Conservation (phyloP, 306 rosid genomes). For the Fragaria iinumae region DNA sequence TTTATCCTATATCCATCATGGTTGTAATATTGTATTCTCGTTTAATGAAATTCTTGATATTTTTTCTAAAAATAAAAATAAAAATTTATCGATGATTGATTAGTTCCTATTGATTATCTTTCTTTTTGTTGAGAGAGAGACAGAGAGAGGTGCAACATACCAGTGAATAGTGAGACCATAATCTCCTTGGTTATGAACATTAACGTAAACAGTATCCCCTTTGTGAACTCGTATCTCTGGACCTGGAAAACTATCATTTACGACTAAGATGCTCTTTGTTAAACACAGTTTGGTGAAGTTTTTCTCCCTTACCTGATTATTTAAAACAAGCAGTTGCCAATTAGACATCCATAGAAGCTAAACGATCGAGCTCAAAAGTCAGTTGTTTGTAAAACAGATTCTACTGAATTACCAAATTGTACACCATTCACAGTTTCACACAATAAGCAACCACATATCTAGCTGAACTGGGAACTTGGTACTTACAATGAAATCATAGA, state of each 20-base stretch:
- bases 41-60: too few relatives aligned
- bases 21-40: too few relatives aligned
- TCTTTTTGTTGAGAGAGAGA: too few relatives aligned
- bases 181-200: constrained; percentile 46
- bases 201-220: constrained; percentile 54
- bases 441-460: neutral
- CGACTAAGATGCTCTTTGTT: constrained; percentile 50
- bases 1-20: too few relatives aligned
- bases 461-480: neutral
- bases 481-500: neutral
- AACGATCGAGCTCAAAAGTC: neutral
- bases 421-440: too few relatives aligned
- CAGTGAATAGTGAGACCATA: constrained; percentile 56
- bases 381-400: too few relatives aligned
- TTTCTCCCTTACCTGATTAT: constrained; percentile 1
- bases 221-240: constrained; percentile 40
- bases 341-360: neutral
- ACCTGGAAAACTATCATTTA: constrained; percentile 60
- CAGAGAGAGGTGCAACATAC: constrained; percentile 7
- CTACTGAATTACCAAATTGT: too few relatives aligned
- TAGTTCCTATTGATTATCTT: too few relatives aligned
- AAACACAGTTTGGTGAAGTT: constrained; percentile 40
- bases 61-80: too few relatives aligned
- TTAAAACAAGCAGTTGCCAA: neutral
- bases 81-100: too few relatives aligned